Evolutionary conservation across 1,284 basidiomycete species (phyloP).

Genomic region (Mycena sp.): DNA sequence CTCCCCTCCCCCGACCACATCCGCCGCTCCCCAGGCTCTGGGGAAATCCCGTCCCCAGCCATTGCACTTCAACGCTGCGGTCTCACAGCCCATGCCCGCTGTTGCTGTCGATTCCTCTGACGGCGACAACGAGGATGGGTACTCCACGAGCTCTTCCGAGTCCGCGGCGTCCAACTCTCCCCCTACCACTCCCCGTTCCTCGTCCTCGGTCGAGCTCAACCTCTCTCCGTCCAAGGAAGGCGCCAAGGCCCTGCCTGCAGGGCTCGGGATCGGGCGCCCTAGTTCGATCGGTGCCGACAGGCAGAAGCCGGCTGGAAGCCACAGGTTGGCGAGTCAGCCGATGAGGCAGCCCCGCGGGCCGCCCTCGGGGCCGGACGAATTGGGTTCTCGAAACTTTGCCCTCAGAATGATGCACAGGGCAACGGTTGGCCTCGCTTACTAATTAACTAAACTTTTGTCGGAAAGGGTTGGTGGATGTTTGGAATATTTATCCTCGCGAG

Average conservation of each 20-base stretch:
- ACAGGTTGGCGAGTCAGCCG: slow-evolving; percentile 73
- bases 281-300: slow-evolving; percentile 42
- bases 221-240: slow-evolving; percentile 73
- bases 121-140: slow-evolving; percentile 66
- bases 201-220: slow-evolving; percentile 59
- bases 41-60: slow-evolving; percentile 73
- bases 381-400: slow-evolving; percentile 91
- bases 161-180: slow-evolving; percentile 65
- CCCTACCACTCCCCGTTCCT: slow-evolving; percentile 79
- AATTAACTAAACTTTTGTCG: slow-evolving; percentile 2
- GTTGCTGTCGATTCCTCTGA: slow-evolving; percentile 63
- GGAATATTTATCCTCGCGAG: slow-evolving; percentile 32
- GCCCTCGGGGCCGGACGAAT: slow-evolving; percentile 85
- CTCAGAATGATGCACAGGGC: slow-evolving; percentile 80
- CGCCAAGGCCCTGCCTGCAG: slow-evolving; percentile 82
- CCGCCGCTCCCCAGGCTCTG: slow-evolving; percentile 36
- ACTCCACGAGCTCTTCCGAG: slow-evolving; percentile 61
- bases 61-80: slow-evolving; percentile 66
- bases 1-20: slow-evolving; percentile 56
- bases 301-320: slow-evolving; percentile 38
- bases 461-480: not conserved
- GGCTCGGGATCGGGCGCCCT: slow-evolving; percentile 78
- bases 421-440: slow-evolving; percentile 51
- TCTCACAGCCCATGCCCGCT: slow-evolving; percentile 62
- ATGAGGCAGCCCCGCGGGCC: slow-evolving; percentile 88